phyloP scores from a whole-genome alignment of 805 yeast species.

The Hanseniaspora jakobsenii region DNA sequence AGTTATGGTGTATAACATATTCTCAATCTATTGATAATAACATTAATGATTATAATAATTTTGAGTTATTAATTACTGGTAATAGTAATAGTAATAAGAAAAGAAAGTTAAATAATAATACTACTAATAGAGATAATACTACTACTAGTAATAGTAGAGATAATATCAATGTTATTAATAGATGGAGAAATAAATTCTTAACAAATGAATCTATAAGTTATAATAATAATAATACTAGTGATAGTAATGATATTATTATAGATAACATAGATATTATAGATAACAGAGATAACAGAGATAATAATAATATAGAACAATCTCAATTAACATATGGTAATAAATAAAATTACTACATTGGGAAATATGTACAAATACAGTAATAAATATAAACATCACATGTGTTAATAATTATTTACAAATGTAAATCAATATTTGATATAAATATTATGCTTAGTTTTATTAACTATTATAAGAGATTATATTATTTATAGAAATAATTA shows the following conservation, averaged over 20 bases:
- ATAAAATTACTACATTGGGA: not conserved
- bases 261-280: not conserved
- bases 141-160: not conserved
- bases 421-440: too few relatives aligned
- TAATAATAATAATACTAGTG: not conserved
- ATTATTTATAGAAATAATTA: too few relatives aligned
- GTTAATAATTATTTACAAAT: too few relatives aligned
- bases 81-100: not conserved
- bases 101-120: conserved; percentile 8
- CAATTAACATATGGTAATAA: not conserved
- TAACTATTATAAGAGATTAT: too few relatives aligned
- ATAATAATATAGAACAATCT: not conserved
- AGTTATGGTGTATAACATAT: conserved; percentile 13
- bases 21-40: not conserved
- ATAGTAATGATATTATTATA: too few relatives aligned
- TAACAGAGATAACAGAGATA: not conserved
- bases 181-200: conserved; percentile 2
- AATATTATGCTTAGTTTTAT: too few relatives aligned
- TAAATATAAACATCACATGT: too few relatives aligned
- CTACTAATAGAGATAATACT: not conserved
- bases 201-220: not conserved
- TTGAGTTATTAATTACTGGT: not conserved
- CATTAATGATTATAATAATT: not conserved
- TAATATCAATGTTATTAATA: not conserved
- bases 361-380: not conserved